Evolutionary conservation across 139 green algal genomes (phyloP), one percentile per base, ranked within the genome.

Genomic region (Microglena sp.): DNA sequence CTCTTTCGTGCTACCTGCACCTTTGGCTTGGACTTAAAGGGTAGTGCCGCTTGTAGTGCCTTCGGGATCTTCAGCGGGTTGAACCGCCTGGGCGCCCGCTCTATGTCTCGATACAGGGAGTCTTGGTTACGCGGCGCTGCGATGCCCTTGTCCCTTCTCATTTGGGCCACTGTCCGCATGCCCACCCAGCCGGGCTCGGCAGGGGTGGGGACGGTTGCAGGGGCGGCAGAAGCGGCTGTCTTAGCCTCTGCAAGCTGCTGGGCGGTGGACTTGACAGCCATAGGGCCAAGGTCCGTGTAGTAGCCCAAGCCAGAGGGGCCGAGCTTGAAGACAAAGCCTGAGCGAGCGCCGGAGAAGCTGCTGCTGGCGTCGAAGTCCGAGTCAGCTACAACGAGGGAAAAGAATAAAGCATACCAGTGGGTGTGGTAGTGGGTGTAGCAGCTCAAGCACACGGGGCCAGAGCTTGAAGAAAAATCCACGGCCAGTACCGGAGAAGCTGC

Each of bases 1-100:
- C 15, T 8, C 75, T 90, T 89, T 45, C 84, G 71, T 3, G 54
- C 36, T 0, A 60, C 28, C 74, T 92, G 81, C 34, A 82, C 55
- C 69, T 96, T 97, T 32, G 92, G 91, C 84, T 98, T 98, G 68
- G 77, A 90, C 74, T 95, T 93, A 84, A 92, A 98, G 0, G 92
- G 92, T 69, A 98, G 80, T 18, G 80, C 82, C 2, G 85, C 83
- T 80, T 92, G 84, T 24, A 97, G 79, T 33, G 75, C 66, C 54
- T 85, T 85, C 5, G 92, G 92, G 3, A 98, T 73, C 57, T 90
- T 87, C 21, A 99, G 85, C 0, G 90, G 84, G 67, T 96, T 96
- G 86, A 98, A 99, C 53, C 83, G 68, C 30, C 86, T 79, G 7
- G 84, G 79, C 0, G 69, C 70, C 0, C 94, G 74, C 76, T 96